phyloP scores from a whole-genome alignment of 257 asterid genomes.

The Solanum stenotomum region DNA sequence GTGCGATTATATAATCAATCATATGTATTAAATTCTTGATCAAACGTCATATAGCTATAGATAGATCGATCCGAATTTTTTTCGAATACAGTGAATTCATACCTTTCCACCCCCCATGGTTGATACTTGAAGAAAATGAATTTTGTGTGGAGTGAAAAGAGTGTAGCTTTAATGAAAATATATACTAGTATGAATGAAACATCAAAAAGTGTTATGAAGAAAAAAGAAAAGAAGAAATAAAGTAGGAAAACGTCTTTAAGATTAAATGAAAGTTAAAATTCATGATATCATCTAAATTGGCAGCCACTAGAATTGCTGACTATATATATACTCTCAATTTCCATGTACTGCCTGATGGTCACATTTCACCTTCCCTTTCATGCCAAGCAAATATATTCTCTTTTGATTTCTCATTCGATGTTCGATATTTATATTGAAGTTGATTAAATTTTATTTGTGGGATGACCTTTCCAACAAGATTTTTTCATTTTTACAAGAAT shows the following conservation, averaged over 20 bases:
- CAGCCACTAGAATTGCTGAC: too few relatives aligned
- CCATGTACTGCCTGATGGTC: neutral
- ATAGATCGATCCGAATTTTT: neutral
- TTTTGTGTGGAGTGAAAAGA: neutral
- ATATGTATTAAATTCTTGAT: neutral
- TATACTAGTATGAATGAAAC: neutral
- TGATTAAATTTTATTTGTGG: neutral
- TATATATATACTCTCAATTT: neutral
- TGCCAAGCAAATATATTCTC: neutral
- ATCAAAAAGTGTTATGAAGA: too few relatives aligned
- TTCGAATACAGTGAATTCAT: neutral
- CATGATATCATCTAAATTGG: too few relatives aligned
- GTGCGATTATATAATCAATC: too few relatives aligned
- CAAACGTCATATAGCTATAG: neutral
- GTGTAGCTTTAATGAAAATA: neutral
- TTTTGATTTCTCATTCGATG: too few relatives aligned
- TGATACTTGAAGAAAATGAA: neutral
- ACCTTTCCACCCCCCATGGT: constrained; percentile 1
- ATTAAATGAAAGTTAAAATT: too few relatives aligned
- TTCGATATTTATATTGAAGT: too few relatives aligned
- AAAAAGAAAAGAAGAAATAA: too few relatives aligned
- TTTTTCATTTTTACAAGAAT: neutral
- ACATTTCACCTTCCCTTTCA: neutral
- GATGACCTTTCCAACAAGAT: rapidly evolving
- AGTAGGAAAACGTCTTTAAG: too few relatives aligned